Evolutionary conservation across 2,329 filamentous ascomycete genomes (phyloP).

Genomic region (Passalora sequoiae): DNA sequence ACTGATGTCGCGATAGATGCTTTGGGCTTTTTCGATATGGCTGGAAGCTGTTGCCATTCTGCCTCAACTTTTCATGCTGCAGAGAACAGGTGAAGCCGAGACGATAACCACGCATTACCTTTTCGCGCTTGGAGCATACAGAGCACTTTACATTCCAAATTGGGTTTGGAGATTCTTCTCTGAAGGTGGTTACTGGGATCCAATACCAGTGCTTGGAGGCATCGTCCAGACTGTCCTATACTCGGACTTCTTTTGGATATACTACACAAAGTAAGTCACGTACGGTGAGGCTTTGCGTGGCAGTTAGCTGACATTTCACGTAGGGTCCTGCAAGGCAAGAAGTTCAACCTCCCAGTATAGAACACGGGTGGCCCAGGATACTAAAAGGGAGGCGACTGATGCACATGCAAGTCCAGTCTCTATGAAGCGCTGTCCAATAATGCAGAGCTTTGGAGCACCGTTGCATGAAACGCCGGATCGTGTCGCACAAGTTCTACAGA

Average conservation of each 20-base stretch:
- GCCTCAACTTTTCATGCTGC: slow-evolving; percentile 96
- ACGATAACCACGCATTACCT: slow-evolving; percentile 99
- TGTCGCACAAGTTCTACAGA: too few relatives aligned
- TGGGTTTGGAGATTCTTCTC: slow-evolving; percentile 89
- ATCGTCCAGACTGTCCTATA: slow-evolving; percentile 92
- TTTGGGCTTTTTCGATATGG: slow-evolving; percentile 99
- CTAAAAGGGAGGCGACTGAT: too few relatives aligned
- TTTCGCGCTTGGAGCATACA: slow-evolving; percentile 85
- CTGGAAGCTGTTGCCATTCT: slow-evolving; percentile 94
- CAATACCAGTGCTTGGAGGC: slow-evolving; percentile 81
- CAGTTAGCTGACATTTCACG: slow-evolving; percentile 4
- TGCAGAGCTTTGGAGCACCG: background rate
- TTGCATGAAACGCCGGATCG: too few relatives aligned
- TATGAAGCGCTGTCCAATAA: background rate
- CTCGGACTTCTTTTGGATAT: slow-evolving; percentile 99
- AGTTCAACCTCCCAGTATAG: slow-evolving; percentile 51
- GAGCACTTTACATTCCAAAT: slow-evolving; percentile 95
- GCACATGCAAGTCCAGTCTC: background rate
- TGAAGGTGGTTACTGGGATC: slow-evolving; percentile 65
- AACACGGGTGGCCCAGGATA: slow-evolving; percentile 2
- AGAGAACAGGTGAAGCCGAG: slow-evolving; percentile 94
- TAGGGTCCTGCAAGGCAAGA: slow-evolving; percentile 51
- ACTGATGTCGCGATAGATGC: slow-evolving; percentile 54
- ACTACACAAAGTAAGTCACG: slow-evolving; percentile 92
- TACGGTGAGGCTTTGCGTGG: slow-evolving; percentile 12